A percentile compares a stretch with the other conserved stretches of the same genome.
Conservation (phyloP, 768 basidiomycete species). For the Tylopilus intermedius region DNA sequence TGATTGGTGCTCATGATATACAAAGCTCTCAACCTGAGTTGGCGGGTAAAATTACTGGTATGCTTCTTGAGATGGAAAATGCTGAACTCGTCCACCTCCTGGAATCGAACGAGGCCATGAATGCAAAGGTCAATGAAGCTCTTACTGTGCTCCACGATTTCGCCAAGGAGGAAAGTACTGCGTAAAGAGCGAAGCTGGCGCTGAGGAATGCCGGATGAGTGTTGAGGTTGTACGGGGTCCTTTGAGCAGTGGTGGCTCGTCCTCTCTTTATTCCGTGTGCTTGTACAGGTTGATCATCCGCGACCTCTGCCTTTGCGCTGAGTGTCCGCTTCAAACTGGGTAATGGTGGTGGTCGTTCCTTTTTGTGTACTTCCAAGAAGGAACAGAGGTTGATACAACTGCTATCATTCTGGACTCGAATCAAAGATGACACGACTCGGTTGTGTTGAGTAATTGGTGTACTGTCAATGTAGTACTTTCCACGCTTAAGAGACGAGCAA, state of each 20-base stretch:
- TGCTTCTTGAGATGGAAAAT: constrained; percentile 99
- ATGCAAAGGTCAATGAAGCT: constrained; percentile 88
- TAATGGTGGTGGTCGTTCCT: constrained; percentile 52
- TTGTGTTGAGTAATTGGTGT: too few relatives aligned
- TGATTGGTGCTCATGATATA: constrained; percentile 7
- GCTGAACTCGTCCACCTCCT: constrained; percentile 84
- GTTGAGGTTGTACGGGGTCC: constrained; percentile 17
- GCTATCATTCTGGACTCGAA: constrained; percentile 34
- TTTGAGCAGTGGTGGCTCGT: constrained; percentile 44
- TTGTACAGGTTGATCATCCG: constrained; percentile 34
- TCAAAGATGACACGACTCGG: too few relatives aligned
- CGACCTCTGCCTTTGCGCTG: constrained; percentile 36
- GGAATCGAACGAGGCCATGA: constrained; percentile 77
- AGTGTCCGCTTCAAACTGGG: constrained; percentile 34
- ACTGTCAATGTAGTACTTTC: neutral
- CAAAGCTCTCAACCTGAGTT: constrained; percentile 79
- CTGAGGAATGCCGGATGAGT: neutral
- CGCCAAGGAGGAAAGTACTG: constrained; percentile 39
- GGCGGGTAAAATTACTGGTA: constrained; percentile 98
- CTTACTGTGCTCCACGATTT: constrained; percentile 85
- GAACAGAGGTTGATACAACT: constrained; percentile 59
- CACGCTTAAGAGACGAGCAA: too few relatives aligned
- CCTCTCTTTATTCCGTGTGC: constrained; percentile 41
- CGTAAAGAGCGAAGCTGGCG: neutral
- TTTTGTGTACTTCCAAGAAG: constrained; percentile 43